Conservation (phyloP, 2,329 filamentous ascomycete genomes). For the Alternaria brassicicola region DNA sequence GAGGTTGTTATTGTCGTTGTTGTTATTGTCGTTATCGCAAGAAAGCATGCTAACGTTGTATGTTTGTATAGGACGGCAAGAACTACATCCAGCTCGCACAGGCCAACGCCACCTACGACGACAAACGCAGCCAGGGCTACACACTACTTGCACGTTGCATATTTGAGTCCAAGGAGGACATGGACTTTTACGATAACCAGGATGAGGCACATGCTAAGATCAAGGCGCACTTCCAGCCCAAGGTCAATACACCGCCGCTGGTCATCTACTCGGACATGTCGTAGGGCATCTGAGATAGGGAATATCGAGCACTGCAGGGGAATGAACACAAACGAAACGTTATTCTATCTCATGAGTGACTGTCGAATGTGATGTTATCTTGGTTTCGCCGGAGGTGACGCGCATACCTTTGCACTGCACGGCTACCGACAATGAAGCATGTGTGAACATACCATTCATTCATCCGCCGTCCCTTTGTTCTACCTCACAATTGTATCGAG, state of each 20-base stretch:
- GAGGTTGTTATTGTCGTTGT: constrained; percentile 3
- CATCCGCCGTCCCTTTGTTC: too few relatives aligned
- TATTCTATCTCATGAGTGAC: neutral
- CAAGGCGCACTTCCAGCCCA: constrained; percentile 46
- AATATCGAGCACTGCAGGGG: neutral
- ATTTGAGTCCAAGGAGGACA: constrained; percentile 64
- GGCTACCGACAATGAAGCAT: too few relatives aligned
- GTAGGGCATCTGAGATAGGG: neutral
- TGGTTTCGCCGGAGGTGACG: neutral
- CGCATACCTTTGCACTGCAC: neutral
- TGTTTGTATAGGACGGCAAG: constrained; percentile 64
- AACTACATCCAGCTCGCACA: constrained; percentile 68
- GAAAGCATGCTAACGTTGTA: constrained; percentile 14
- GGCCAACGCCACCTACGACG: constrained; percentile 62
- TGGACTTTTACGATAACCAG: constrained; percentile 1
- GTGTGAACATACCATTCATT: too few relatives aligned
- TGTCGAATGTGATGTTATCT: neutral
- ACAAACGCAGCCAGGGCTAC: constrained; percentile 68
- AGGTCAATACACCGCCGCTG: constrained; percentile 35
- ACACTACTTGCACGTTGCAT: constrained; percentile 68
- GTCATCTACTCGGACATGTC: constrained; percentile 35
- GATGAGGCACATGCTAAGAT: constrained; percentile 59
- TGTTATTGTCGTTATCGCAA: neutral
- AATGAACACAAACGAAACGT: neutral
- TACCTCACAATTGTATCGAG: too few relatives aligned